These are phyloP conservation scores for Aspergillus oerlinghausenensis DNA, from an alignment of 2,329 filamentous ascomycete species.

Conservation along the genomic window DNA sequence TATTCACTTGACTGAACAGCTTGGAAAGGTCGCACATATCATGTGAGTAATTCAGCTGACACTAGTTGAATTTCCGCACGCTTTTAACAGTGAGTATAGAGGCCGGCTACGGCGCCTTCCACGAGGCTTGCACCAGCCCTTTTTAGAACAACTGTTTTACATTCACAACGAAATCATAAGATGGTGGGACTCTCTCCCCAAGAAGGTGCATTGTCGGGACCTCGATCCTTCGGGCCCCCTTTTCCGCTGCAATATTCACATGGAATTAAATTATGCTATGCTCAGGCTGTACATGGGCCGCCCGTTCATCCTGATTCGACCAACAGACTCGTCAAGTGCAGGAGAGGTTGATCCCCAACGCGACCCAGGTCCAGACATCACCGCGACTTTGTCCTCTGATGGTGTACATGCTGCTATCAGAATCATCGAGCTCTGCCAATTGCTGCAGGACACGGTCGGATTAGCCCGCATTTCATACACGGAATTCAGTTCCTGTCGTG, in stretches of 20 bases:
- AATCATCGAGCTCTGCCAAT: conserved; percentile 43
- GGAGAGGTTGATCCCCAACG: not conserved
- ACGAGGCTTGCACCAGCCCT: conserved; percentile 20
- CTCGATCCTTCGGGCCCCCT: conserved; percentile 29
- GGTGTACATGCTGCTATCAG: conserved; percentile 46
- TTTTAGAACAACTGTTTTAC: conserved; percentile 25
- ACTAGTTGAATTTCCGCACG: too few species aligned
- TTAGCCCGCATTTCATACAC: conserved; percentile 49
- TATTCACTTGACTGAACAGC: conserved; percentile 33
- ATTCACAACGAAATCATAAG: conserved; percentile 22
- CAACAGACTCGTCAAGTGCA: conserved; percentile 5
- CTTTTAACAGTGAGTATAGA: too few species aligned
- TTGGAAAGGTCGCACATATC: conserved; percentile 26
- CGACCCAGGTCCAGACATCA: not conserved
- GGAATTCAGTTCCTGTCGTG: conserved; percentile 48
- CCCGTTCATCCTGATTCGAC: conserved; percentile 41
- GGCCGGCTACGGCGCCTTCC: conserved; percentile 21
- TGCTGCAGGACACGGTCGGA: conserved; percentile 42
- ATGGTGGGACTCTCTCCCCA: conserved; percentile 29
- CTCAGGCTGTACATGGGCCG: conserved; percentile 48
- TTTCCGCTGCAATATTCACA: conserved; percentile 44
- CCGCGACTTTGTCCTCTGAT: conserved; percentile 35
- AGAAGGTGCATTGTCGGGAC: conserved; percentile 27
- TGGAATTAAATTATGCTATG: conserved; percentile 45
- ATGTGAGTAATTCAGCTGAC: conserved; percentile 14